Base-by-base conservation (phyloP, 768 basidiomycete species). In the Tricholoma sp. region DNA sequence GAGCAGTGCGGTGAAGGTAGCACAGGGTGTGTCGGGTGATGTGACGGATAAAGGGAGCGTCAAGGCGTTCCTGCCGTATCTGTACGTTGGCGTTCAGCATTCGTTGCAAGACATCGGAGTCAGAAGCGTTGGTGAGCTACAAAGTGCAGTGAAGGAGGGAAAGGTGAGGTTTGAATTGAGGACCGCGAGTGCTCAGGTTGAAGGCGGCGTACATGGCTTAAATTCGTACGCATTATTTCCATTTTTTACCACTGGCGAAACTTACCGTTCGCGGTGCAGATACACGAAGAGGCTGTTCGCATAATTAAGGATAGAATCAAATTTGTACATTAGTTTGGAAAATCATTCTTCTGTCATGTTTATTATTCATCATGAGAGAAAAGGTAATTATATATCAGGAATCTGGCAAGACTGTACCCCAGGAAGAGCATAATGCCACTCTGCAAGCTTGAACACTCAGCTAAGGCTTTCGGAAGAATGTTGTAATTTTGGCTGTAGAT, bases 11-110 rank as follows among this genome's bases (percentile, higher is more conserved):
- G 88, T 99, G 71, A 97, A 98, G 77, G 97, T 99, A 37, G 96
- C 95, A 1, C 92, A 95, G 71, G 94, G 94, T 59, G 96, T 99
- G 8, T 90, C 91, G 11, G 96, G 96, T 11, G 94, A 98, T 65
- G 96, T 98, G 10, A 90, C 92, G 72, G 96, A 99, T 73, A 98
- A 97, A 79, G 97, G 97, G 5, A 92, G 91, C 59, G 85, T 98
- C 63, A 88, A 85, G 75, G 88, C 89, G 53, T 98, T 98, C 73
- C 68, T 98, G 52, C 96, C 95, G 2, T 94, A 92, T 67, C 74
- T 94, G 34, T 74, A 89, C 56, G 80, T 82, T 3, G 91, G 91
- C 4, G 76, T 94, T 37, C 95, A 98, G 72, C 95, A 98, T 72
- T 94, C 92, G 61, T 76, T 98, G 61, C 96, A 99, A 76, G 96